Evolutionary conservation across 2,329 filamentous ascomycete species (phyloP), one percentile per base, ranked within the genome.

Genomic region (Pyricularia sp.): DNA sequence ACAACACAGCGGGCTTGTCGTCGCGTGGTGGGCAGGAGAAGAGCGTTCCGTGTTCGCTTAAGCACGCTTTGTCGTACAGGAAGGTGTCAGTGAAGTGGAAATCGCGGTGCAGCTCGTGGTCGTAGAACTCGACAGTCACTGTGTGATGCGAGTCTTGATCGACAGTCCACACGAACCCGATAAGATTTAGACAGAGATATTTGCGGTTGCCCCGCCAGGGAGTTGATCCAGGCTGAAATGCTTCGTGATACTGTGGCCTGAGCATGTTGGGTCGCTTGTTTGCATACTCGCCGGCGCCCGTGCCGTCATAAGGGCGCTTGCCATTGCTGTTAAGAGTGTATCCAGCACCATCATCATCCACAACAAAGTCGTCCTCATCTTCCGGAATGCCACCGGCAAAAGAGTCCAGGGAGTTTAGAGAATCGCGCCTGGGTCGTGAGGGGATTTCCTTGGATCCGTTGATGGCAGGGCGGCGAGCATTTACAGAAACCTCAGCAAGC

Each of bases 1-100:
- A 97, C n/a, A 99, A 88, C 36, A 89, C 90, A 4, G 94, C 92
- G 2, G 92, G 89, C 11, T 78, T 73, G 69, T 89, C 87, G 36
- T 88, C 85, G 10, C 83, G 84, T 0, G 92, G 88, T 26, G 90
- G 91, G 70, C 92, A 94, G 0, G 93, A 91, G 76, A 97, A 97
- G 0, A 97, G 84, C 0, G 93, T 86, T 20, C 95, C 94, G 69
- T 92, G 89, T 69, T 96, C 91, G 73, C 92, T 89, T 69, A 99
- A 83, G 75, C 94, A 98, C 25, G 95, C 94, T 79, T 97, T 97
- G 80, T 99, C 95, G 79, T 98, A 98, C 4, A 93, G 84, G 76
- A 93, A 97, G 0, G 93, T 94, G 77, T 99, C 95, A 14, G 94
- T 98, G 77, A 99, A 98, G 81, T 98, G 95, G 75, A 97, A 97